Conservation (phyloP, 73 alveolate species). For the Paramecium sexaurelia region DNA sequence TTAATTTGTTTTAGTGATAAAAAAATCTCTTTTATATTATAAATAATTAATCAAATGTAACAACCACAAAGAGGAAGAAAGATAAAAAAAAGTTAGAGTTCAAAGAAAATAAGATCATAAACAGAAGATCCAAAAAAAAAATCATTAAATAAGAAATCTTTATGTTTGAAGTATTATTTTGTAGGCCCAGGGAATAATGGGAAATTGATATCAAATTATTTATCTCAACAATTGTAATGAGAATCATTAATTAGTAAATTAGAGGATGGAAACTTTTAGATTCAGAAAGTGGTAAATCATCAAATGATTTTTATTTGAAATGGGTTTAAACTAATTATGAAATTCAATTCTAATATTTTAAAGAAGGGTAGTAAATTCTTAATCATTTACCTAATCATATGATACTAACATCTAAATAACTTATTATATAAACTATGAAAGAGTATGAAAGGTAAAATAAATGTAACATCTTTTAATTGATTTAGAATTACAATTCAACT, state of each 20-base stretch:
- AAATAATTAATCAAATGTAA: background rate
- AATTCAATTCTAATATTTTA: slow-evolving; percentile 54
- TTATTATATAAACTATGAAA: slow-evolving; percentile 58
- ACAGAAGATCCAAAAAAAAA: slow-evolving; percentile 55
- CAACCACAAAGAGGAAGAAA: slow-evolving; percentile 36
- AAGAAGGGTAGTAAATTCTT: slow-evolving; percentile 61
- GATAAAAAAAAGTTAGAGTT: slow-evolving; percentile 5
- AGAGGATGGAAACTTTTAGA: slow-evolving; percentile 69
- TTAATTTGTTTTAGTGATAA: background rate
- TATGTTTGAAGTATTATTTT: background rate
- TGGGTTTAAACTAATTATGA: slow-evolving; percentile 69
- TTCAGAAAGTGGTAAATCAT: slow-evolving; percentile 54
- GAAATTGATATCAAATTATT: slow-evolving; percentile 4
- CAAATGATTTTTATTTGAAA: slow-evolving; percentile 62
- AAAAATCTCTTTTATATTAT: background rate
- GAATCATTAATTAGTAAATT: background rate
- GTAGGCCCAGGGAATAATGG: slow-evolving; percentile 59
- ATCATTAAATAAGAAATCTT: background rate
- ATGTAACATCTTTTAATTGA: background rate
- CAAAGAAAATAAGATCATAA: background rate
- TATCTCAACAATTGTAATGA: slow-evolving; percentile 36
- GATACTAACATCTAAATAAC: slow-evolving; percentile 57
- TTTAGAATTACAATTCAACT: slow-evolving; percentile 47
- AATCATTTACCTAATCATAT: slow-evolving; percentile 62
- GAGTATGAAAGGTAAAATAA: slow-evolving; percentile 62